Conservation (phyloP, 805 yeast genomes). For the Wickerhamiella vanderwaltii region DNA sequence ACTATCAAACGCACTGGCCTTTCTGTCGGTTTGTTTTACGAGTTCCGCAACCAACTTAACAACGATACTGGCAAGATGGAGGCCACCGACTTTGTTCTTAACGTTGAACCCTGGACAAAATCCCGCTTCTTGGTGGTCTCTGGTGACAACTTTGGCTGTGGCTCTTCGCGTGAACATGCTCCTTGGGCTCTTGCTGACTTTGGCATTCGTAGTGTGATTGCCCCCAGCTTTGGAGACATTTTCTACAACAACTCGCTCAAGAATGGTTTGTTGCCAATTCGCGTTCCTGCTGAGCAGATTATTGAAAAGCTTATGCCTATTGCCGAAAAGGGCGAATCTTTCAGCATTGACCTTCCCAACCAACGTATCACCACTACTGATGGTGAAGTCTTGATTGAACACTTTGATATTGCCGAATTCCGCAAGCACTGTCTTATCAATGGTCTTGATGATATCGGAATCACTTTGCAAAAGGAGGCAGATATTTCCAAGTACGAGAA, state of each 20-base stretch:
- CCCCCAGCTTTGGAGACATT: constrained; percentile 97
- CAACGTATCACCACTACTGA: constrained; percentile 61
- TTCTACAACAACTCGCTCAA: constrained; percentile 95
- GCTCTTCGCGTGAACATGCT: constrained; percentile 98
- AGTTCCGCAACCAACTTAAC: constrained; percentile 61
- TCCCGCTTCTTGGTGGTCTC: constrained; percentile 80
- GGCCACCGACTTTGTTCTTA: constrained; percentile 82
- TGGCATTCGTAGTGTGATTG: constrained; percentile 90
- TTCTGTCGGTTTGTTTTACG: constrained; percentile 78
- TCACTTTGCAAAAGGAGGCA: constrained; percentile 82
- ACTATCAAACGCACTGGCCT: constrained; percentile 97
- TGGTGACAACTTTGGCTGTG: constrained; percentile 98
- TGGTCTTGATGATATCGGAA: constrained; percentile 94
- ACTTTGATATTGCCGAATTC: constrained; percentile 80
- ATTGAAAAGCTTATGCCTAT: constrained; percentile 60
- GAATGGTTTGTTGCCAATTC: constrained; percentile 87
- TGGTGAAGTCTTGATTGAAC: constrained; percentile 64
- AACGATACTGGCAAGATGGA: constrained; percentile 40
- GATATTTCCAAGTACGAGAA: constrained; percentile 63
- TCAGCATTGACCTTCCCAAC: constrained; percentile 74
- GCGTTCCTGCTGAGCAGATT: constrained; percentile 72
- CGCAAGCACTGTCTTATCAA: constrained; percentile 90
- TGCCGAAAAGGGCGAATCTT: constrained; percentile 57
- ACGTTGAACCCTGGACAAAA: constrained; percentile 66
- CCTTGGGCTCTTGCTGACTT: constrained; percentile 99